Evolutionary conservation across 2,329 filamentous ascomycete genomes (phyloP), one percentile per base, ranked within the genome.

Genomic region (Xylaria sp.): DNA sequence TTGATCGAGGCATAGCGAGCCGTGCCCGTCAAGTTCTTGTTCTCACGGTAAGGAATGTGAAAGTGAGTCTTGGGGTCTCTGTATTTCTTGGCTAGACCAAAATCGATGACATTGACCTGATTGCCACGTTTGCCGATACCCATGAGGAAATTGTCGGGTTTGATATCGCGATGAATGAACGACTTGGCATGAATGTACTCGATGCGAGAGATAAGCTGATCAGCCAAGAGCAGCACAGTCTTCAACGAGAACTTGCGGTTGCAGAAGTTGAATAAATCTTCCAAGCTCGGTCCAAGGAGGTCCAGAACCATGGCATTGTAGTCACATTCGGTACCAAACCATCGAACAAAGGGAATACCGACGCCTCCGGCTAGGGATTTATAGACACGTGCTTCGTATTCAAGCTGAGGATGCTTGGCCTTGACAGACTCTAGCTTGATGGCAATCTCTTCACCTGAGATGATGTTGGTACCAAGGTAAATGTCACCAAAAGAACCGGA

Each of bases 241-340:
- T 99, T 99, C 75, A 99, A 86, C 13, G 96, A 98, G 86, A 98
- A 99, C 83, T 98, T 98, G 83, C 96, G 92, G 90, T 98, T 98
- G 90, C 96, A 99, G 83, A 98, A 98, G 89, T 99, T 98, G 93
- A 99, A 99, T 41, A 99, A 89, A 80, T 99, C 96, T 84, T 99
- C 96, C 83, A 99, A 85, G 79, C 92, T 96, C 75, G 96, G 96
- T 48, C 96, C 96, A 67, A 99, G 92, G 31, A 99, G 91, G 79
- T 99, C 96, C 74, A 98, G 90, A 62, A 99, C 96, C 96, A 99
- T 98, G 82, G 96, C 96, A 84, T 99, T 98, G 90, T 99, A 98
- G 86, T 98, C 96, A 83, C 95, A 98, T 85, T 99, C 96, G 70
- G 95, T 98, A 76, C 96, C 96, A 83, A 98, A 99, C 96, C 96